Base-by-base conservation (phyloP, 2,329 filamentous ascomycete species). In the Fusarium zealandicum region DNA sequence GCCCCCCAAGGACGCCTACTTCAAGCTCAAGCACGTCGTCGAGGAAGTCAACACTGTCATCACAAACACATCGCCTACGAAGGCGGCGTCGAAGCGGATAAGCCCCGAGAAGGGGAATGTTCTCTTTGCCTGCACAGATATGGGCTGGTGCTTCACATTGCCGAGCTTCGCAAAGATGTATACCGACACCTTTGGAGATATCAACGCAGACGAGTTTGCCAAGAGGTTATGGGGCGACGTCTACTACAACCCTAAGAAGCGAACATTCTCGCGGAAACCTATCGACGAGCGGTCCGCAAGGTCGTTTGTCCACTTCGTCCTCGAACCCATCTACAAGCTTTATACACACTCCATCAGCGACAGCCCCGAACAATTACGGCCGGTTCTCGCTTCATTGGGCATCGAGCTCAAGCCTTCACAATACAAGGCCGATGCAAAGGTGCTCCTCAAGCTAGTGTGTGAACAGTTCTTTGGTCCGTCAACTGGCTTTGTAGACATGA, bases 31-130 rank as follows among this genome's bases (percentile, higher is more conserved):
- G 77, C 93, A 98, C 73, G 92, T 97, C n/a, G 86, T 99, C 46
- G 95, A 99, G 74, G 92, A 98, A 75, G 93, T 99, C 74, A 99
- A 99, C 76, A 96, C 92, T 1, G 80, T 95, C 64, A 98, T 99
- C 68, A 91, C 96, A 70, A 92, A 90, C 71, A 89, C 90, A 3
- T 81, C 92, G 22, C 93, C 95, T 4, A 89, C 91, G 2, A 85
- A 86, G 65, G 92, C 93, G 22, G 90, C 91, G 68, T 86, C 83
- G 57, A 86, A 85, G 74, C 86, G 95, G 61, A 76, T 99, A 59
- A 98, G 93, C 64, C 95, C 95, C 0, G 95, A 99, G 71, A 96
- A 93, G 76, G 95, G 95, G 57, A 99, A 99, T 71, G 95, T 99
- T n/a, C 87, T 96, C 9, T 99, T 99, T 71, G 90, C 93, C 1